Percentiles rank a stretch among this genome's conserved stretches.
phyloP scores from a whole-genome alignment of 164 flowering plant species.

The Stephania cephalantha region DNA sequence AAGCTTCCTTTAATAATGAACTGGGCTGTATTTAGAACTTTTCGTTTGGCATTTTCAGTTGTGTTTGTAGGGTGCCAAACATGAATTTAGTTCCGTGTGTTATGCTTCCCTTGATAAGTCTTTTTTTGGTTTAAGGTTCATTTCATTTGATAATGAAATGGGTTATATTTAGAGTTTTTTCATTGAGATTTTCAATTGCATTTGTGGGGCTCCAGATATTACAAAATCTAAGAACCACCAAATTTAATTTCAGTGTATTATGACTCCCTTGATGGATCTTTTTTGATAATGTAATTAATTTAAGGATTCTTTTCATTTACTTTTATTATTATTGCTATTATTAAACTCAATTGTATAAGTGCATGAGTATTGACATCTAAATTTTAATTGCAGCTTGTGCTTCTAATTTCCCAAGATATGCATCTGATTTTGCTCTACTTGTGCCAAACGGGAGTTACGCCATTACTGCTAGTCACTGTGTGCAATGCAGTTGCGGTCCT shows the following conservation, averaged over 20 bases:
- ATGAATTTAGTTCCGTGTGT: too few relatives aligned
- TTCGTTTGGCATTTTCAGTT: too few relatives aligned
- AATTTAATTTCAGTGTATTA: too few relatives aligned
- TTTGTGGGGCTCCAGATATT: too few relatives aligned
- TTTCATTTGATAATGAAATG: neutral
- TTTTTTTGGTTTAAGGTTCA: neutral
- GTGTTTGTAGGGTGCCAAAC: too few relatives aligned
- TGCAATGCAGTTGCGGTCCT: conserved; percentile 95
- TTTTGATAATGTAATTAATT: neutral
- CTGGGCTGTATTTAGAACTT: too few relatives aligned
- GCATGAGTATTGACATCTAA: conserved; percentile 9
- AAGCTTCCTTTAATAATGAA: too few relatives aligned
- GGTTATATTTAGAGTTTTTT: neutral
- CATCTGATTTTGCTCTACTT: conserved; percentile 58
- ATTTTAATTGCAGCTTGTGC: conserved; percentile 62
- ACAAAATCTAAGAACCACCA: too few relatives aligned
- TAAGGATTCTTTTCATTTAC: neutral
- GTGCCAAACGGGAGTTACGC: conserved; percentile 97
- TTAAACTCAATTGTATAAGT: conserved; percentile 8
- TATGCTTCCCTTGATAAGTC: too few relatives aligned
- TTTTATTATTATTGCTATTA: too few relatives aligned
- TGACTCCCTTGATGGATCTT: neutral
- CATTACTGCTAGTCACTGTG: conserved; percentile 85
- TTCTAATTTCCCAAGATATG: conserved; percentile 48
- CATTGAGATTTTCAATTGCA: too few relatives aligned